Conservation (phyloP, 805 yeast species). For the Barnettozyma pratensis region DNA sequence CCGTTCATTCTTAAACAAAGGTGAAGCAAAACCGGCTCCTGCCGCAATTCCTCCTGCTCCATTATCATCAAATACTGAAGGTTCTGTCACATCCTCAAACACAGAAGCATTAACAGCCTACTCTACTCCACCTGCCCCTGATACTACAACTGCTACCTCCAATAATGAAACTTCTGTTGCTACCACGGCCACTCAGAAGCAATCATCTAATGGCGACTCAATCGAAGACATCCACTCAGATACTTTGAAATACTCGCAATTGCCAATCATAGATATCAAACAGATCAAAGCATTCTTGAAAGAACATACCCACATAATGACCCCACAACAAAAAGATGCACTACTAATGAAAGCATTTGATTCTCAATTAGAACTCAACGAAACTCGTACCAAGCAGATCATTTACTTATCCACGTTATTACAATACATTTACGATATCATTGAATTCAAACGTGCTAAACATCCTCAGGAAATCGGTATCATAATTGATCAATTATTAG, state of each 20-base stretch:
- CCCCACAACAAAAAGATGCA: conserved; percentile 85
- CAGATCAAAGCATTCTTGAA: conserved; percentile 46
- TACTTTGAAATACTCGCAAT: conserved; percentile 45
- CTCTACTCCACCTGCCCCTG: background rate
- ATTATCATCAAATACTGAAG: background rate
- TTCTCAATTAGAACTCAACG: conserved; percentile 59
- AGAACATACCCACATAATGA: conserved; percentile 60
- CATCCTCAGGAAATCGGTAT: conserved; percentile 30
- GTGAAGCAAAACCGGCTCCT: conserved; percentile 13
- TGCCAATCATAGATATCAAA: conserved; percentile 44
- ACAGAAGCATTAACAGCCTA: background rate
- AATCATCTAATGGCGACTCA: conserved; percentile 19
- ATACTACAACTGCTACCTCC: background rate
- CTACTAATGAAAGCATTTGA: conserved; percentile 92
- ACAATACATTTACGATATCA: conserved; percentile 55
- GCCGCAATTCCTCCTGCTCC: background rate
- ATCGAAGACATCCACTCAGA: conserved; percentile 16
- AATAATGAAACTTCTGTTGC: background rate
- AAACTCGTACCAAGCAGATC: conserved; percentile 50
- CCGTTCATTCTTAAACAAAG: conserved; percentile 70
- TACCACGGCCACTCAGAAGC: background rate
- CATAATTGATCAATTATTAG: conserved; percentile 63
- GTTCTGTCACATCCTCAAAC: conserved; percentile 5
- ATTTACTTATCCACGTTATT: conserved; percentile 76
- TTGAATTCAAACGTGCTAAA: conserved; percentile 31